Evolutionary conservation across 306 rosid species (phyloP).

Genomic region (Trifolium fragiferum): DNA sequence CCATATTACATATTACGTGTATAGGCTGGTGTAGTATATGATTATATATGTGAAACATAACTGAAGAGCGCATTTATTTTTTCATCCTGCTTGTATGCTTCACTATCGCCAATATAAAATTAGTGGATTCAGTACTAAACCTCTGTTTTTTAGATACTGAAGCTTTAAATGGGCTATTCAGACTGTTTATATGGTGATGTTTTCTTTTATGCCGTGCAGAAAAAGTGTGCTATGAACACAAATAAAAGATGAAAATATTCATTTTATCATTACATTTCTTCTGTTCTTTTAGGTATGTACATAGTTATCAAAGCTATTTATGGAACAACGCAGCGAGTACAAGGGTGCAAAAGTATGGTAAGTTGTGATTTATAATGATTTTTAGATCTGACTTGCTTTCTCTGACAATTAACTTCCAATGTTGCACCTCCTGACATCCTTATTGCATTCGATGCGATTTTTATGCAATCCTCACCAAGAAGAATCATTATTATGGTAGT

Average conservation of each 20-base stretch:
- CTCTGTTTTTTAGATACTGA: slow-evolving; percentile 20
- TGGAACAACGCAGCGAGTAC: slow-evolving; percentile 95
- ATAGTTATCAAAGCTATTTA: slow-evolving; percentile 95
- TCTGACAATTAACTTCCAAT: slow-evolving; percentile 16
- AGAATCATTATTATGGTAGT: slow-evolving; percentile 29
- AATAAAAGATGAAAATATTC: slow-evolving; percentile 21
- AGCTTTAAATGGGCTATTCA: slow-evolving; percentile 22
- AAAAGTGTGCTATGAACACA: slow-evolving; percentile 18
- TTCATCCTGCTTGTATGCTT: slow-evolving; percentile 11
- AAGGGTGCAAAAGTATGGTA: slow-evolving; percentile 92
- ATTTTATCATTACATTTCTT: slow-evolving; percentile 17
- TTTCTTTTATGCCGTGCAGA: slow-evolving; percentile 21
- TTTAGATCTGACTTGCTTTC: slow-evolving; percentile 11
- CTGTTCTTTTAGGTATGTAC: slow-evolving; percentile 74
- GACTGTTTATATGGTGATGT: slow-evolving; percentile 14
- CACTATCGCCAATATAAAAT: not conserved
- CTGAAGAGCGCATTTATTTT: slow-evolving; percentile 5
- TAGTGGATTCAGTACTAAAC: slow-evolving; percentile 7
- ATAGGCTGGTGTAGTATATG: not conserved
- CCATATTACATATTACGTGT: too few relatives aligned
- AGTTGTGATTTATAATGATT: slow-evolving; percentile 39
- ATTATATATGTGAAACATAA: slow-evolving; percentile 13
- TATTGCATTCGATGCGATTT: slow-evolving; percentile 12
- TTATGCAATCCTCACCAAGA: slow-evolving; percentile 28
- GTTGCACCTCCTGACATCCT: slow-evolving; percentile 17